Evolutionary conservation across 768 basidiomycete species (phyloP), one percentile per base, ranked within the genome.

Genomic region (Roridomyces roridus): DNA sequence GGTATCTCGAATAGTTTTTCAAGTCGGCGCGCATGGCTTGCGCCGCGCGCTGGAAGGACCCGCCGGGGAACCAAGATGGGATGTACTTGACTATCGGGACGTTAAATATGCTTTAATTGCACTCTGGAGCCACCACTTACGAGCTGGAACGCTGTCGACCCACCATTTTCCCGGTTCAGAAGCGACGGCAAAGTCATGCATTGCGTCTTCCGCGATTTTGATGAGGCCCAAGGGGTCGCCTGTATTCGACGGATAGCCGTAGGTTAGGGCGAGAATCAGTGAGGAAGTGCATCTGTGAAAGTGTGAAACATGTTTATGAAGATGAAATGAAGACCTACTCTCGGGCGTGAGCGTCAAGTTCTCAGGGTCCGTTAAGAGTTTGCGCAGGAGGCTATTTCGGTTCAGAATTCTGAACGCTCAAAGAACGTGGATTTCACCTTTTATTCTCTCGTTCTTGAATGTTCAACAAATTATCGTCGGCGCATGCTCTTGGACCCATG

Each of bases 191-290:
- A 74, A 75, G 3, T 71, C 72, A 14, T 57, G 60, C 70, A 74
- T 74, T 8, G 72, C 71, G 37, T 69, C 67, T 51, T 75, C 69
- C 8, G 69, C 73, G 15, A 74, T 72, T 41, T 67, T 65, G 1
- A 76, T 65, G 14, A 74, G 60, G 5, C 55, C 47, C 6, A 70
- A 48, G 23, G 68, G 63, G 31, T 67, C 65, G 6, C 59, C 55
- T 12, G 37, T 36, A 36, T 66, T 25, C 1, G 60, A 36, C 23
- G 63, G 51, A 47, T 71, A 71, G 8, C 70, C 70, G 29, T 71
- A 71, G 10, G 68, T 43, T 6, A 71, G 46, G 1, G 49, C 45
- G 10, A 68, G 61, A 37, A 69, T 66, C 24, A 67, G 46, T 4
- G 68, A 62, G 5, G 69, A 68, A 10, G 64, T 69, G 31, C 58